Evolutionary conservation across 108 stramenopile genomes (phyloP).

Genomic region (Fistulifera solaris): DNA sequence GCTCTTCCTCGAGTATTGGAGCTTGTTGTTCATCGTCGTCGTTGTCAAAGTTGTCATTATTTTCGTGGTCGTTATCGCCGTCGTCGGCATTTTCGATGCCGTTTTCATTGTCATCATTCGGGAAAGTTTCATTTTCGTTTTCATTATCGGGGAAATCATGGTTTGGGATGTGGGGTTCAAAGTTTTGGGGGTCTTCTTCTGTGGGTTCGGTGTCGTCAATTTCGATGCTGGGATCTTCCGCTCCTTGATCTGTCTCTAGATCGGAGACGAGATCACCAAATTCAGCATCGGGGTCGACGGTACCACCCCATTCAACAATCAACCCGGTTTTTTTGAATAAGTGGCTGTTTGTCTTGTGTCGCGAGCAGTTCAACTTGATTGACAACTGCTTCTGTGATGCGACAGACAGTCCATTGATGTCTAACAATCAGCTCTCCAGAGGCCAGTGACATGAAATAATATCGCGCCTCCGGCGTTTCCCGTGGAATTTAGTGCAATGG

Average conservation of each 20-base stretch:
- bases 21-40: conserved; percentile 8
- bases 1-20: not conserved
- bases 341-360: conserved; percentile 1
- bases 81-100: conserved; percentile 3
- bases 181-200: conserved; percentile 14
- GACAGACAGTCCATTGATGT: conserved; percentile 10
- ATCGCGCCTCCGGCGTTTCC: conserved; percentile 22
- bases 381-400: conserved; percentile 22
- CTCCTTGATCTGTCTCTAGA: not conserved
- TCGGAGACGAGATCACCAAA: not conserved
- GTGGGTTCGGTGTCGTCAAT: conserved; percentile 7
- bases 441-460: conserved; percentile 19
- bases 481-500: conserved; percentile 18
- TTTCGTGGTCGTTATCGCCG: conserved; percentile 13
- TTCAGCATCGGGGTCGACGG: conserved; percentile 1
- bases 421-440: conserved; percentile 16
- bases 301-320: conserved; percentile 4
- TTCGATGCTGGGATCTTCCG: conserved; percentile 7
- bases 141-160: not conserved
- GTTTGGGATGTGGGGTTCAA: conserved; percentile 6
- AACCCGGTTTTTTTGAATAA: not conserved
- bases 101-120: not conserved
- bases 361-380: conserved; percentile 14
- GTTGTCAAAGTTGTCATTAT: conserved; percentile 22
- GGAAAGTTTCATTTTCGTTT: not conserved